Conservation (phyloP, 176 grass and related monocot species). For the Musa itinerans region DNA sequence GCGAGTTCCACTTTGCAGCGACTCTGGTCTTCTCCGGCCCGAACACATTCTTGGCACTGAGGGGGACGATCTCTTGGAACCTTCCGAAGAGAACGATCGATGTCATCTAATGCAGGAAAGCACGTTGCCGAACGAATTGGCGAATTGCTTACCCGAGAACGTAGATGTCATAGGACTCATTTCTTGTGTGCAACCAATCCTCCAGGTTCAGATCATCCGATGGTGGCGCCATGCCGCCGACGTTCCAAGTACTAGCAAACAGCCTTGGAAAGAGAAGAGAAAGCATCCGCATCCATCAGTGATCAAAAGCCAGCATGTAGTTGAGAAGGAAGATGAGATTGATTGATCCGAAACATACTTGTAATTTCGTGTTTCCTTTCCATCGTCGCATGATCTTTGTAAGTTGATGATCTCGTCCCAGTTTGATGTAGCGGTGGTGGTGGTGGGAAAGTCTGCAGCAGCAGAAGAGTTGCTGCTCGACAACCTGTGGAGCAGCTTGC, state of each 20-base stretch:
- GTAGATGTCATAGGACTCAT: constrained; percentile 70
- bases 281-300: not conserved
- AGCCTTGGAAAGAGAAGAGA: constrained; percentile 30
- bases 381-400: constrained; percentile 18
- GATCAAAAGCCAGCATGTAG: not conserved
- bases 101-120: not conserved
- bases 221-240: constrained; percentile 54
- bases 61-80: constrained; percentile 91
- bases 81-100: constrained; percentile 19
- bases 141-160: constrained; percentile 58
- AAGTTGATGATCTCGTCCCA: constrained; percentile 43
- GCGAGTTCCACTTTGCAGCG: constrained; percentile 68
- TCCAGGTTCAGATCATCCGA: constrained; percentile 70
- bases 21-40: constrained; percentile 52
- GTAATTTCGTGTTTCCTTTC: constrained; percentile 43
- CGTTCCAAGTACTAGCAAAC: constrained; percentile 85
- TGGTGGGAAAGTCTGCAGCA: not conserved
- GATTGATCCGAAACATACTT: constrained; percentile 30
- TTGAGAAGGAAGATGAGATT: not conserved
- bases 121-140: not conserved
- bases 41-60: constrained; percentile 75
- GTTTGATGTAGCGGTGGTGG: constrained; percentile 36
- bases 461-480: constrained; percentile 7
- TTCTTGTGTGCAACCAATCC: constrained; percentile 57
- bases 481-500: constrained; percentile 38